Evolutionary conservation across 768 basidiomycete species (phyloP).

Genomic region (Russula griseocarnosa): DNA sequence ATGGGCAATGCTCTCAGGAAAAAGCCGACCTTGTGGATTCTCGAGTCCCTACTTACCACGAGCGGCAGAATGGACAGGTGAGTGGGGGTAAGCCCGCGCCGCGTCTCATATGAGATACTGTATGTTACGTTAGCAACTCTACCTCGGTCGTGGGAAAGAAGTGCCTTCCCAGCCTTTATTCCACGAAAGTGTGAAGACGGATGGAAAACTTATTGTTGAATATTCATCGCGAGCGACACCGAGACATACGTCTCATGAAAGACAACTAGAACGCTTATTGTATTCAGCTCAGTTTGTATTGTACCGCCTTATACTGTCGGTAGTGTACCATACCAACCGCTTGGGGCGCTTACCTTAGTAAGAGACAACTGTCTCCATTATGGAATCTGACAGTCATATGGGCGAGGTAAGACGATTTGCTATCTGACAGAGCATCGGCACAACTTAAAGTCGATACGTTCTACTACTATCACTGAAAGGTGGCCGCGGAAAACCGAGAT

Average conservation of each 20-base stretch:
- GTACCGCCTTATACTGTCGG: neutral
- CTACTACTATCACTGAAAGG: no score
- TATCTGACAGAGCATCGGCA: no score
- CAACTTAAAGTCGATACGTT: no score
- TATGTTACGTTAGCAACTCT: neutral
- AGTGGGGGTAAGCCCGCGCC: conserved; percentile 48
- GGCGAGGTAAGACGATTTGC: no score
- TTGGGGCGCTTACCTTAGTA: neutral
- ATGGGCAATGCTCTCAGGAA: conserved; percentile 50
- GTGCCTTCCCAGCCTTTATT: conserved; percentile 52
- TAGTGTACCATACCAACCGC: neutral
- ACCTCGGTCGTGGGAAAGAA: conserved; percentile 56
- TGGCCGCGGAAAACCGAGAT: no score
- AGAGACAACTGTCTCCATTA: neutral
- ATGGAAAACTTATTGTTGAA: conserved; percentile 44
- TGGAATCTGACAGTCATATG: neutral
- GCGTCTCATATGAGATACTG: neutral
- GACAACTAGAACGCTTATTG: neutral
- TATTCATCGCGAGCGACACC: conserved; percentile 59
- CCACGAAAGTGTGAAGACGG: conserved; percentile 60
- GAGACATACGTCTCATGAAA: conserved; percentile 46
- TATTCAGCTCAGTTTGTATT: neutral
- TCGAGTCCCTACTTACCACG: conserved; percentile 49
- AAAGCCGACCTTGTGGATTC: conserved; percentile 55
- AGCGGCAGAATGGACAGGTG: conserved; percentile 41